Base-by-base conservation (phyloP, 208 protist species). In the Trypanosoma theileri region DNA sequence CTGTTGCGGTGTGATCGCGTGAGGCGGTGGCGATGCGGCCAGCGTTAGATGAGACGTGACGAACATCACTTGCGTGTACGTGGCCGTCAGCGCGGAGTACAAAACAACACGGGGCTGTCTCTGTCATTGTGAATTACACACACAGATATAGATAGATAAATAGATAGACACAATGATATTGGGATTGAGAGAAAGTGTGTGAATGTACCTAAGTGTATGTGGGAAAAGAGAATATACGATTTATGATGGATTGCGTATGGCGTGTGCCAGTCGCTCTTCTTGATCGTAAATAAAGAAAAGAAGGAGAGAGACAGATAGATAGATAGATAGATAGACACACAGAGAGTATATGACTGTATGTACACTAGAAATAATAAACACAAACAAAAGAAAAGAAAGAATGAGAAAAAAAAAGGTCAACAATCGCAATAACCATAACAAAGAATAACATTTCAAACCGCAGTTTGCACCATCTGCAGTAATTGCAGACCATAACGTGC, bases 401-500 rank as follows among this genome's bases (percentile, higher is more conserved):
- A 13, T 56, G 14, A 42, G 24, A 42, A 17, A 16, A 45, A 56
- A 57, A 45, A 44, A 66, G 44, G 22, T 26, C 24, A 17, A 22
- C 54, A 42, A 57, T 21, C 4, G 55, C 3, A 3, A 45, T 31
- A 19, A n/a, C 1, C 0, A 19, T 45, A 26, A 22, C 56, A 55
- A 42, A 57, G n/a, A 17, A 65, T 17, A 16, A 26, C 22, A 19
- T 35, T 6, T 6, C 19, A 26, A 17, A n/a, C 9, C 8, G 54
- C n/a, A 21, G 17, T n/a, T 9, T 44, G 1, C n/a, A 72, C 21
- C 24, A 51, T 42, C 3, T 54, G 63, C 50, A 83, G 10, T 12
- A 95, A 72, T 45, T 88, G 74, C 16, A 76, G 9, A 17, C 86
- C 89, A 52, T 95, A 95, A 7, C 84, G 80, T 26, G 75, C 35